phyloP scores from a whole-genome alignment of 1,284 basidiomycete species.

The Pyrrhoderma lamaoense region DNA sequence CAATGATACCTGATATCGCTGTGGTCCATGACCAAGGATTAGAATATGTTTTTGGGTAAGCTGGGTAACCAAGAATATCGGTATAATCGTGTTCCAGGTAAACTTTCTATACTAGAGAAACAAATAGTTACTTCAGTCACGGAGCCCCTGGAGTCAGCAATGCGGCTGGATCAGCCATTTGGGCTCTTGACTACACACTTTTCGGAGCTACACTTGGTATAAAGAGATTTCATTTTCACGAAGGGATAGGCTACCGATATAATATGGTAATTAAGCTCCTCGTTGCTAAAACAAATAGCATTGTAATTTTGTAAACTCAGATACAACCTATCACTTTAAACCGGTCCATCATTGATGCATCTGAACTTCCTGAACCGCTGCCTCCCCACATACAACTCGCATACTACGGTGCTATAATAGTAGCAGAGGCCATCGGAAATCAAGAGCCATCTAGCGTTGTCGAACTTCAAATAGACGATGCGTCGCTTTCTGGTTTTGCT shows the following conservation, averaged over 20 bases:
- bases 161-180: conserved; percentile 61
- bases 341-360: conserved; percentile 45
- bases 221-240: conserved; percentile 33
- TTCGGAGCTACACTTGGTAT: conserved; percentile 36
- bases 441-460: conserved; percentile 34
- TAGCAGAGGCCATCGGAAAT: conserved; percentile 36
- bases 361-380: conserved; percentile 37
- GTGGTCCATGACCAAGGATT: conserved; percentile 40
- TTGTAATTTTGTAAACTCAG: conserved; percentile 27
- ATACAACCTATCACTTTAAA: conserved; percentile 49
- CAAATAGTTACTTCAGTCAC: conserved; percentile 32
- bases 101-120: conserved; percentile 6
- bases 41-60: conserved; percentile 52
- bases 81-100: neutral
- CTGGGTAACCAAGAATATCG: neutral
- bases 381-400: conserved; percentile 50
- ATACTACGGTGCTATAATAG: conserved; percentile 54
- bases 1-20: conserved; percentile 42
- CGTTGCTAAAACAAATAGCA: neutral
- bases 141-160: conserved; percentile 64
- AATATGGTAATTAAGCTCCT: conserved; percentile 30
- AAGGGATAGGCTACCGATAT: conserved; percentile 39
- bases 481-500: conserved; percentile 55
- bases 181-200: conserved; percentile 60
- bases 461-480: conserved; percentile 45